Conservation (phyloP, 768 basidiomycete species). For the Xerocomellus chrysenteron region DNA sequence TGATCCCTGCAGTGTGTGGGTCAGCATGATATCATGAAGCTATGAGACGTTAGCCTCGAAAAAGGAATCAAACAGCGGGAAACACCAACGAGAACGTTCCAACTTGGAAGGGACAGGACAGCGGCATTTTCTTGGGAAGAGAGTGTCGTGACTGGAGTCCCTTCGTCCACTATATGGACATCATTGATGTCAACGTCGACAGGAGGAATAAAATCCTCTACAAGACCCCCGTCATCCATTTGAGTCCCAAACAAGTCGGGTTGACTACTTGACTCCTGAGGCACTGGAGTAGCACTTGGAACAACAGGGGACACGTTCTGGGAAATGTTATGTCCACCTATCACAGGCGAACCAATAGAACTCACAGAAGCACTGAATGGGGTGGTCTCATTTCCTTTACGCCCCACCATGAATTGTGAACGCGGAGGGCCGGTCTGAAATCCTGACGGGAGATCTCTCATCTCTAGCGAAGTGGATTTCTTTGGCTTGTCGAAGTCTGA, state of each 20-base stretch:
- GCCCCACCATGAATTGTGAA: slow-evolving; percentile 14
- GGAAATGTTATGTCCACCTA: not conserved
- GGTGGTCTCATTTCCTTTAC: slow-evolving; percentile 20
- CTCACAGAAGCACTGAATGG: slow-evolving; percentile 7
- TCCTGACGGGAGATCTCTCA: slow-evolving; percentile 26
- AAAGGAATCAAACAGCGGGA: not conserved
- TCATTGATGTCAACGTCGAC: slow-evolving; percentile 32
- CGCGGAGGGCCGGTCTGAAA: slow-evolving; percentile 21
- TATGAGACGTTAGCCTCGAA: slow-evolving; percentile 25
- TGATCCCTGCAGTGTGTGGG: slow-evolving; percentile 45
- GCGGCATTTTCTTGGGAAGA: slow-evolving; percentile 33
- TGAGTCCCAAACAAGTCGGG: slow-evolving; percentile 22
- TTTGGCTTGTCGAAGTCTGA: slow-evolving; percentile 25
- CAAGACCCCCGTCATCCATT: slow-evolving; percentile 8
- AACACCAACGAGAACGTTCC: slow-evolving; percentile 53
- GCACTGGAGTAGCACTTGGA: slow-evolving; percentile 27
- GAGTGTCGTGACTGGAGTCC: slow-evolving; percentile 4
- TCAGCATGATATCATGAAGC: slow-evolving; percentile 62
- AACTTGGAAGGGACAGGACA: slow-evolving; percentile 44
- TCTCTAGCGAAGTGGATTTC: slow-evolving; percentile 10
- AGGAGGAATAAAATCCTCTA: slow-evolving; percentile 14
- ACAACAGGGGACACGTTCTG: slow-evolving; percentile 16
- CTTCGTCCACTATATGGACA: slow-evolving; percentile 34
- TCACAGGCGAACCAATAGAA: not conserved
- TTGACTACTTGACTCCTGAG: slow-evolving; percentile 7